These are phyloP conservation scores for Nannizzia gypsea DNA, from an alignment of 2,329 filamentous ascomycete species.

Conservation along the genomic window DNA sequence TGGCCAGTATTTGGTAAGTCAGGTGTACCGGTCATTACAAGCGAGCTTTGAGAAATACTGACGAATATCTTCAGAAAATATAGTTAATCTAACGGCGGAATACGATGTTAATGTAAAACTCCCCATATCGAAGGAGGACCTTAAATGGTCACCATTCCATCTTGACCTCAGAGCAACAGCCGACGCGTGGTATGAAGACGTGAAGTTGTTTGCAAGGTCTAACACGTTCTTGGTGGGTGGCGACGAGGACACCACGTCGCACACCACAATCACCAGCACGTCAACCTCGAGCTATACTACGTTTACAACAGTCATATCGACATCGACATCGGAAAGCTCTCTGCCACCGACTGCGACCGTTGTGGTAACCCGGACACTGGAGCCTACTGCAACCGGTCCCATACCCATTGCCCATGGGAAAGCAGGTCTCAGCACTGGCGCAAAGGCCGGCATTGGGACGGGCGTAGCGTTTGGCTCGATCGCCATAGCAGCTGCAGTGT, in stretches of 20 bases:
- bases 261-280: neutral
- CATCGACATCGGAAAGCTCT: neutral
- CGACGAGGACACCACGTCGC: neutral
- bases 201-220: neutral
- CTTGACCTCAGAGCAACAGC: neutral
- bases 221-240: neutral
- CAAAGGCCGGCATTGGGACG: neutral
- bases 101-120: neutral
- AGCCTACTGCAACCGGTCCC: neutral
- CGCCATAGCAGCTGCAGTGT: neutral
- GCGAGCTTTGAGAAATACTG: neutral
- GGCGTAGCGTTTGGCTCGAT: neutral
- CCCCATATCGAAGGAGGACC: neutral
- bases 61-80: neutral
- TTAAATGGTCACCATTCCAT: neutral
- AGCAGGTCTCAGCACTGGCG: neutral
- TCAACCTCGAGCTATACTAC: neutral
- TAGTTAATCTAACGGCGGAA: neutral
- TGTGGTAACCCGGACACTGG: neutral
- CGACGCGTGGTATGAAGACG: neutral
- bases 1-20: neutral
- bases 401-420: neutral
- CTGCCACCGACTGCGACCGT: neutral
- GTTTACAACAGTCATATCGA: neutral
- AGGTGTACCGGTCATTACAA: neutral